Base-by-base conservation (phyloP, 345 rosid species). In the Lumnitzera racemosa region DNA sequence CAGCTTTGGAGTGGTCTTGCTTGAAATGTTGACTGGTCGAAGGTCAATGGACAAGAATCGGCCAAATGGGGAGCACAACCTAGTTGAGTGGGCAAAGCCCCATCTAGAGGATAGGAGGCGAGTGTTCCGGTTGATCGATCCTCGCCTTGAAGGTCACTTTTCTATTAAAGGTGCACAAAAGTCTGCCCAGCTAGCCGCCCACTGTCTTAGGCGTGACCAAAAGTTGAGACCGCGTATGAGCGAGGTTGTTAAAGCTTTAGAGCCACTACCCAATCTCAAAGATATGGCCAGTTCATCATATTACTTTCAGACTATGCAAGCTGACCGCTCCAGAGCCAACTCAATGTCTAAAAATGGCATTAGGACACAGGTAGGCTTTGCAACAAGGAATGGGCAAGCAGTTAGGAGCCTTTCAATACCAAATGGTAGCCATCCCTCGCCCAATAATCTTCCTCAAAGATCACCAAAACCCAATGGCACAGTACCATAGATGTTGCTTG, bases 261-360 rank as follows among this genome's bases (percentile, higher is more conserved):
- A 76, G 67, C 83, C 78, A 24, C 76, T 81, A 72, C 55, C 55
- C 6, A 11, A 51, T 16, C 57, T 54, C 36, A 73, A 73, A 66
- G 77, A 88, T 74, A 86, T 88, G 86, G 96, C 96, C 56, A 86
- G 92, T 78, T 88, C 92, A 13, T 86, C 92, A 8, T 80, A 77
- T 70, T 72, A 76, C 72, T 85, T 81, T 67, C 96, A 88, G 64
- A 80, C 81, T 11, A 73, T 61, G 81, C 81, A 78, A 73, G 70
- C 74, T 46, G 75, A 68, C 31, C 67, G 69, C 27, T 11, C 24
- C 41, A 55, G 73, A 36, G 54, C 68, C 58, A 71, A 54, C 49
- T 14, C 25, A 46, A 68, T 74, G 60, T 58, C 75, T 24, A 85
- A 83, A 73, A 83, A 77, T 23, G 78, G 90, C 51, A 36, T 64